Base-by-base conservation (phyloP, 805 yeast genomes). In the Candida hispaniensis region DNA sequence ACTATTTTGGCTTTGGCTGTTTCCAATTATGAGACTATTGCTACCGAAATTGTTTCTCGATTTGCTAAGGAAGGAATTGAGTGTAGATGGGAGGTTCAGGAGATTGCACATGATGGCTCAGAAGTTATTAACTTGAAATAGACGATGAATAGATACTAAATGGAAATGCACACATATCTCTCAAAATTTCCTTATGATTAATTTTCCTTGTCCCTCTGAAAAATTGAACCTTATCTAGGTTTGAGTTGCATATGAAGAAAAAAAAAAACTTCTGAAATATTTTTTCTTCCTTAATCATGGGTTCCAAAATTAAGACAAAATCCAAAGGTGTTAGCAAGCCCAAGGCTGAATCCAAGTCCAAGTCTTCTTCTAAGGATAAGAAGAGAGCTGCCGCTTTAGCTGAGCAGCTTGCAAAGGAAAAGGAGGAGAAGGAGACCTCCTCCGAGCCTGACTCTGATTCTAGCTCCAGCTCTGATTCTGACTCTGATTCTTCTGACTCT, bases 1-100 rank as follows among this genome's bases (percentile, higher is more conserved):
- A 91, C 98, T 6, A 86, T 91, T 39, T 63, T 91, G 44, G 93
- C 94, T 25, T 67, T 91, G 44, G 97, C 98, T 4, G 85, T 95
- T 4, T 77, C 71, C 12, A 80, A 82, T 55, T 91, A 75, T 47
- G 95, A 85, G 6, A 66, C 62, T 8, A 85, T 91, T 47, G 94
- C 98, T 6, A 53, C 56, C 5, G 80, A 75, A 35, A 85, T 91
- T 44, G 67, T 83, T 32, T 59, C 60, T 38, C 67, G 81, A 40
- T 86, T 91, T 59, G 56, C 65, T 34, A 61, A 72, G 44, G 76
- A 79, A 46, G 49, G 51, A 25, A 80, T 91, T 41, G 56, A 63
- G 18, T 86, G 96, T 53, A 59, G 67, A 18, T 86, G 94, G 94
- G 74, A 79, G 54, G 58, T 91, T 30, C 67, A 91, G 35, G 86